Conservation (phyloP, 139 green algal species). For the Astrephomene gubernaculifera region DNA sequence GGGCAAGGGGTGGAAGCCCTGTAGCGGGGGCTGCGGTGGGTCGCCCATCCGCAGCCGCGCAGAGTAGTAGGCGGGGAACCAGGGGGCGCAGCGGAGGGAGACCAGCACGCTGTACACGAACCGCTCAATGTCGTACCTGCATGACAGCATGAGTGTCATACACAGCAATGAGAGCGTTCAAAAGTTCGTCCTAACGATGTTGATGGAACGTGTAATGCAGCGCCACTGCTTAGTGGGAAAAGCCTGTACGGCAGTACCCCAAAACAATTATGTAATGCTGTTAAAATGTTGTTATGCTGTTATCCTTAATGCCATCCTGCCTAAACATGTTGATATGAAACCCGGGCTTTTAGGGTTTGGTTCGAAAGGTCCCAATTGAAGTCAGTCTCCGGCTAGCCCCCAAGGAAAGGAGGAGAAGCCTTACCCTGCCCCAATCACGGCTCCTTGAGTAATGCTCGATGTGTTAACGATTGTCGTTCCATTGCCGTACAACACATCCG, state of each 20-base stretch:
- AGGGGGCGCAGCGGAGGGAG: neutral
- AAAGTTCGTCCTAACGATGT: no score
- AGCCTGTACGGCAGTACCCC: no score
- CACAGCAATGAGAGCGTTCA: no score
- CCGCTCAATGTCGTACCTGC: conserved; percentile 24
- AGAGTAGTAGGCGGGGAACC: neutral
- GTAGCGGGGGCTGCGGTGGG: neutral
- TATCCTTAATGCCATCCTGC: no score
- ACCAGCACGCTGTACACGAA: neutral
- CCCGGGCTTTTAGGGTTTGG: no score
- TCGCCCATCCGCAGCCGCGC: neutral
- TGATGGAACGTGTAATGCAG: no score
- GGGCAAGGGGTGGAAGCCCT: conserved; percentile 20
- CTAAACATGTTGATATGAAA: no score
- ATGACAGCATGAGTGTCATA: neutral
- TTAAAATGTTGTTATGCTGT: no score
- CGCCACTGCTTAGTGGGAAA: no score
- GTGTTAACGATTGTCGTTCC: neutral
- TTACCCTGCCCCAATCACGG: neutral
- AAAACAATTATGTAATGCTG: no score
- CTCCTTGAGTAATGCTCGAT: neutral
- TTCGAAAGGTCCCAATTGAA: neutral
- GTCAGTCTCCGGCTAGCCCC: neutral
- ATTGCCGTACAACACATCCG: neutral
- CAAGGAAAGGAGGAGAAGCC: neutral